Evolutionary conservation across 2,329 filamentous ascomycete species (phyloP).

Genomic region (Zymoseptoria pseudotritici): DNA sequence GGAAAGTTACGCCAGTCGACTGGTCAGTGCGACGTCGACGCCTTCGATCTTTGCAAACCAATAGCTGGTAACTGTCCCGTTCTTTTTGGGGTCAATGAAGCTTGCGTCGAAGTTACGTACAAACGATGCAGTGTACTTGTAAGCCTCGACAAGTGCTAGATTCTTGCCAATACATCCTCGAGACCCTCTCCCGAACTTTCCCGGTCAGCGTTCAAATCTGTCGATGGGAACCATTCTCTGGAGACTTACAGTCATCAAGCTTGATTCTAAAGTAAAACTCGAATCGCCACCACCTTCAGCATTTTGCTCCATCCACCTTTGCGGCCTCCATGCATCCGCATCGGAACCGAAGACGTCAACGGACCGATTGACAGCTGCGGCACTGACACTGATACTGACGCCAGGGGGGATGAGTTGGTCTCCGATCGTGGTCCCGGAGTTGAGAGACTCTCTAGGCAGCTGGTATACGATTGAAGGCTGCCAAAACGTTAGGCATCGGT

Average conservation of each 20-base stretch:
- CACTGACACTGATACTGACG: background rate
- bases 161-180: background rate
- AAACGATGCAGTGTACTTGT: background rate
- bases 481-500: background rate
- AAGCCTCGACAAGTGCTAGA: background rate
- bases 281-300: background rate
- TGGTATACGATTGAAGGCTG: conserved; percentile 1
- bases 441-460: background rate
- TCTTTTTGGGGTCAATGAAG: background rate
- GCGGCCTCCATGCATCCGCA: background rate
- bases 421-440: background rate
- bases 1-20: background rate
- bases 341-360: background rate
- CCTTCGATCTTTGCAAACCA: background rate
- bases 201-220: background rate
- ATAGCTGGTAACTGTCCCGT: background rate
- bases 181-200: background rate
- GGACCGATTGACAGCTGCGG: background rate
- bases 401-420: background rate
- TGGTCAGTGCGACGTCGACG: background rate
- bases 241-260: background rate
- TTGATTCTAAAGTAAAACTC: background rate
- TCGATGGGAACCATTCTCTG: background rate
- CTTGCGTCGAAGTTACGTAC: background rate
- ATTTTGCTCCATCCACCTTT: background rate